phyloP scores from a whole-genome alignment of 2,329 filamentous ascomycete species.

The Neophaeococcomyces aloes region DNA sequence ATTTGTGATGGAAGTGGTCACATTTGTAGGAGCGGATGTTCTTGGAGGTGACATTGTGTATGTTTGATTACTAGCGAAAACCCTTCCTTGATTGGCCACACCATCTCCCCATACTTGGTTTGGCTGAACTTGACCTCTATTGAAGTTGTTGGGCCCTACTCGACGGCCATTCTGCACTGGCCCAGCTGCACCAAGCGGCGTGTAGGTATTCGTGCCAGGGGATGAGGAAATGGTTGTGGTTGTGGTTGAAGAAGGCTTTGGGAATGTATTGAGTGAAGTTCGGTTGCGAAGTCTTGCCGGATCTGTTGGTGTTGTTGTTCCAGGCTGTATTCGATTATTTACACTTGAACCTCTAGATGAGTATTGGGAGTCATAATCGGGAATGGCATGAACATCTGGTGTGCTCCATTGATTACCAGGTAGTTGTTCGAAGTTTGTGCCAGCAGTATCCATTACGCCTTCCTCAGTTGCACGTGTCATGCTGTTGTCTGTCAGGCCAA shows the following conservation, averaged over 20 bases:
- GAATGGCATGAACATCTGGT: constrained; percentile 18
- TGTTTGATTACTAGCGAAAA: constrained; percentile 13
- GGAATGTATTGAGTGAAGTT: constrained; percentile 15
- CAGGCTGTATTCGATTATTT: not conserved
- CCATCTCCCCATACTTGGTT: constrained; percentile 40
- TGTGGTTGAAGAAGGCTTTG: constrained; percentile 13
- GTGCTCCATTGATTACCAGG: constrained; percentile 9
- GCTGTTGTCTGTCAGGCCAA: not conserved
- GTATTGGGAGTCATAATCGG: constrained; percentile 10
- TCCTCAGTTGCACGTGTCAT: not conserved
- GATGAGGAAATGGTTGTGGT: constrained; percentile 6
- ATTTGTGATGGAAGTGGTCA: not conserved
- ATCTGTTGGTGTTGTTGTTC: not conserved
- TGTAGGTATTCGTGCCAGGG: constrained; percentile 19
- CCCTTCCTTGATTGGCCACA: constrained; percentile 35
- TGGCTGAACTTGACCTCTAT: constrained; percentile 28
- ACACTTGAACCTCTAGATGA: constrained; percentile 7
- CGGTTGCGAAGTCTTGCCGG: constrained; percentile 7
- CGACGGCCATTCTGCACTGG: constrained; percentile 33
- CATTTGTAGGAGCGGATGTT: not conserved
- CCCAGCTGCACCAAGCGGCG: constrained; percentile 36
- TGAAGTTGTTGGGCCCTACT: constrained; percentile 29
- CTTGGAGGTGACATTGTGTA: not conserved
- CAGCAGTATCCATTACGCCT: not conserved
- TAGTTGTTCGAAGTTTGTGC: not conserved